These are phyloP conservation scores for Podospora conica DNA, from an alignment of 495 filamentous ascomycete species.

Conservation along the genomic window DNA sequence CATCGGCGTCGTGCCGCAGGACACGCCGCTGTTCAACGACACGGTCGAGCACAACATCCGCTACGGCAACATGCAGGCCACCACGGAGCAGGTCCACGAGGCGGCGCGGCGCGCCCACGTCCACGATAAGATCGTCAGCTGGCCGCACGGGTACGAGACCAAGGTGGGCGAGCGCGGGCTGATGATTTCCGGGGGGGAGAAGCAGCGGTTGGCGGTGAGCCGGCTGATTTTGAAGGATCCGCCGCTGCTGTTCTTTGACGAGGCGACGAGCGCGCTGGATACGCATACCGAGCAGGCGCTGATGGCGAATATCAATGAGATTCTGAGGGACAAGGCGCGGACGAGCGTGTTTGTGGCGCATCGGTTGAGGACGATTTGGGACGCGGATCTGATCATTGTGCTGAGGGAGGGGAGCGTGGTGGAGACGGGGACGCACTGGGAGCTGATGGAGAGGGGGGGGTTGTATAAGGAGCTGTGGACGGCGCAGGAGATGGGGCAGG, in stretches of 20 bases:
- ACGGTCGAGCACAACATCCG: constrained; percentile 91
- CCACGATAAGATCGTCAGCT: constrained; percentile 67
- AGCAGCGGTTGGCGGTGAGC: constrained; percentile 85
- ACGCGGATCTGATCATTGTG: constrained; percentile 92
- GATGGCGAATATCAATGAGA: constrained; percentile 88
- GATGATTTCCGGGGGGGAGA: constrained; percentile 98
- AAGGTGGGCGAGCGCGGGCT: constrained; percentile 93
- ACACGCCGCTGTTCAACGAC: constrained; percentile 94
- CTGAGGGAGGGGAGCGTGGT: constrained; percentile 75
- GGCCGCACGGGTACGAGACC: constrained; percentile 84
- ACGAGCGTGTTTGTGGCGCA: constrained; percentile 96
- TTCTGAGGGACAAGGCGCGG: constrained; percentile 77
- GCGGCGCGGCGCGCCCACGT: constrained; percentile 79
- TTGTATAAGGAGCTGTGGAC: constrained; percentile 87
- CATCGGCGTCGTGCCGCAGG: constrained; percentile 95
- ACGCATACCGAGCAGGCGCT: constrained; percentile 92
- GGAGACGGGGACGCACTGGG: constrained; percentile 78
- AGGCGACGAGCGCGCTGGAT: constrained; percentile 93
- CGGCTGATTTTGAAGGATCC: constrained; percentile 87
- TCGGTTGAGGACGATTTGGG: constrained; percentile 84
- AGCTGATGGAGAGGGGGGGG: constrained; percentile 72
- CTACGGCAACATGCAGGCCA: constrained; percentile 82
- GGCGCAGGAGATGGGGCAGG: constrained; percentile 30
- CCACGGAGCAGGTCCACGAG: constrained; percentile 61
- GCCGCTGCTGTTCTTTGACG: constrained; percentile 90